Base-by-base conservation (phyloP, 139 green algal genomes). In the Gonium pectorale region DNA sequence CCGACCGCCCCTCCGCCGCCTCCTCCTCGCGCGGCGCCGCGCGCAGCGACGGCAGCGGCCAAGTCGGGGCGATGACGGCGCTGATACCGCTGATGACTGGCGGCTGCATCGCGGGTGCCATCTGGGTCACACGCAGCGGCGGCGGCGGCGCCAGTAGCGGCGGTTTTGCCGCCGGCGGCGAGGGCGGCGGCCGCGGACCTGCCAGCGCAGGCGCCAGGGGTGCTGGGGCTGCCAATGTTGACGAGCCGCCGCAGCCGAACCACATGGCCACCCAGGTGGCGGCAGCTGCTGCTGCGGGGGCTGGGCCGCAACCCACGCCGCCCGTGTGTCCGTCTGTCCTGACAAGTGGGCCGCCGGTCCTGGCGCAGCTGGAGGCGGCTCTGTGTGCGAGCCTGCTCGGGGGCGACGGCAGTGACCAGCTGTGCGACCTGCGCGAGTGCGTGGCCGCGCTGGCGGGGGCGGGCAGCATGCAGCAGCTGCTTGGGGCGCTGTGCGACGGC, bases 391-490 rank as follows among this genome's bases (percentile, higher is more conserved):
- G 54, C 26, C 54, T 81, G 4, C 15, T 81, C 24, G 73, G 37
- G 3, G 9, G 27, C 15, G 63, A 43, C 2, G 38, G 33, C 0
- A 7, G 8, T 1, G 7, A 2, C 9, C 43, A 56, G 5, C 26
- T 81, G 7, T 0, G 15, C 5, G 6, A 5, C 1, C 37, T 81
- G 38, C 29, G 8, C 54, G 37, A 56, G 5, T 37, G 54, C 73
- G 24, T 69, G 26, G 26, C 3, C 38, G 21, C 35, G 54, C 73
- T 81, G 37, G 40, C 37, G 26, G 24, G 37, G 3, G 38, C 73
- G 54, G 19, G 38, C 73, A 59, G 54, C 73, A 69, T 81, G 54
- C 73, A 81, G 38, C 54, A 56, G 37, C 54, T 81, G 5, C 26
- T 69, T 5, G 54, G 73, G 15, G 52, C 7, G 17, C 37, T 81